A percentile compares a stretch with the other conserved stretches of the same genome.
Evolutionary conservation across 2,329 filamentous ascomycete species (phyloP).

Genomic region (Epichloe aotearoae): DNA sequence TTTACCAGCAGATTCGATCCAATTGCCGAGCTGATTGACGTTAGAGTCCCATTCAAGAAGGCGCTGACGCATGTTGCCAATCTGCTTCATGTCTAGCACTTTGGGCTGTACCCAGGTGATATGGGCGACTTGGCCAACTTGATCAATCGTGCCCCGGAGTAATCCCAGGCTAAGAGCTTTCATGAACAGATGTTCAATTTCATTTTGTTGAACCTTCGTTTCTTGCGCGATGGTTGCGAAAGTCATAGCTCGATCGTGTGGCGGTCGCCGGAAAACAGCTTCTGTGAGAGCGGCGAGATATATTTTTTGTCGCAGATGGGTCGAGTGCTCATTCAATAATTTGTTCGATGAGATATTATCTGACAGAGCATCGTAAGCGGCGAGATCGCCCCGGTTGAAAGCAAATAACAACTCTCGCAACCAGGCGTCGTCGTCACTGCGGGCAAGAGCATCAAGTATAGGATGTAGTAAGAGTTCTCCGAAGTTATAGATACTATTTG

Average conservation of each 20-base stretch:
- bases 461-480: slow-evolving; percentile 96
- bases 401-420: slow-evolving; percentile 91
- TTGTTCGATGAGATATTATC: slow-evolving; percentile 69
- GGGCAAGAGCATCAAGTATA: slow-evolving; percentile 69
- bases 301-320: slow-evolving; percentile 92
- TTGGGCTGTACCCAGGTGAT: slow-evolving; percentile 99
- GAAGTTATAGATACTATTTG: slow-evolving; percentile 97
- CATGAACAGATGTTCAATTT: slow-evolving; percentile 98
- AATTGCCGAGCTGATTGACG: slow-evolving; percentile 91
- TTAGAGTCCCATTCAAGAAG: slow-evolving; percentile 91
- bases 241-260: slow-evolving; percentile 88
- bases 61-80: slow-evolving; percentile 78
- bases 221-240: slow-evolving; percentile 80
- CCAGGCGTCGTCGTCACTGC: slow-evolving; percentile 67
- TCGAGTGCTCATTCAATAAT: slow-evolving; percentile 64
- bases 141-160: slow-evolving; percentile 84
- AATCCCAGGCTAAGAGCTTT: slow-evolving; percentile 93
- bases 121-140: slow-evolving; percentile 84
- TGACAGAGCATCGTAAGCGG: slow-evolving; percentile 71
- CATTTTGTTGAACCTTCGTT: slow-evolving; percentile 79
- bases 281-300: slow-evolving; percentile 93
- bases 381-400: slow-evolving; percentile 90
- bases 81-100: slow-evolving; percentile 90
- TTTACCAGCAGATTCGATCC: slow-evolving; percentile 88
- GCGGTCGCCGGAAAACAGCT: slow-evolving; percentile 87